Percentiles rank a stretch among this genome's conserved stretches.
phyloP scores from a whole-genome alignment of 495 filamentous ascomycete genomes.

The Elaphomyces granulatus region DNA sequence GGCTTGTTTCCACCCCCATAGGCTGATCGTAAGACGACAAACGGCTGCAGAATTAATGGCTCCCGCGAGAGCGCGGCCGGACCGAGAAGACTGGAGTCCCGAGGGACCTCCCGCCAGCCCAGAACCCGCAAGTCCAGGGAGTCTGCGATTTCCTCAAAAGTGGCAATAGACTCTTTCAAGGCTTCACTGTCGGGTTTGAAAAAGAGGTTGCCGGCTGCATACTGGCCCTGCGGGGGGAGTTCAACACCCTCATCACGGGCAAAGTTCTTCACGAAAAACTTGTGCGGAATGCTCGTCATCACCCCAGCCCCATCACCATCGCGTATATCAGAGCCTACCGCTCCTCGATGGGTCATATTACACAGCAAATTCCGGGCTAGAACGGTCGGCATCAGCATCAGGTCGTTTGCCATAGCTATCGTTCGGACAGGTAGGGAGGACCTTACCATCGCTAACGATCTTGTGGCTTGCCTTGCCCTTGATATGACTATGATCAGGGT shows the following conservation, averaged over 20 bases:
- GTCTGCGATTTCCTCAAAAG: constrained; percentile 85
- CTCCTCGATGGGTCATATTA: constrained; percentile 99
- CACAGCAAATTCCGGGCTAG: constrained; percentile 84
- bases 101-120: constrained; percentile 92
- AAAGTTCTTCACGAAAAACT: constrained; percentile 98
- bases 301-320: constrained; percentile 97
- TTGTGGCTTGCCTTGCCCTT: constrained; percentile 98
- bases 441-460: constrained; percentile 95
- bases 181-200: constrained; percentile 92
- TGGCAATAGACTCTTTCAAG: constrained; percentile 69
- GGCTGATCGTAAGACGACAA: constrained; percentile 74
- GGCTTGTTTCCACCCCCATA: constrained; percentile 83
- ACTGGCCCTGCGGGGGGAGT: constrained; percentile 80
- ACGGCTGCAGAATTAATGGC: constrained; percentile 89
- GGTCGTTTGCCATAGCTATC: not conserved
- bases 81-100: constrained; percentile 83
- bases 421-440: no score
- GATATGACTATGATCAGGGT: constrained; percentile 57
- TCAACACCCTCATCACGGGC: constrained; percentile 74
- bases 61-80: constrained; percentile 89
- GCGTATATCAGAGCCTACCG: constrained; percentile 92
- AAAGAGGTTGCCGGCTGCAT: constrained; percentile 95
- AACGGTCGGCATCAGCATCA: not conserved
- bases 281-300: constrained; percentile 98
- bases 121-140: constrained; percentile 78